phyloP scores from a whole-genome alignment of 2,329 filamentous ascomycete species.

The Fusarium sp. region DNA sequence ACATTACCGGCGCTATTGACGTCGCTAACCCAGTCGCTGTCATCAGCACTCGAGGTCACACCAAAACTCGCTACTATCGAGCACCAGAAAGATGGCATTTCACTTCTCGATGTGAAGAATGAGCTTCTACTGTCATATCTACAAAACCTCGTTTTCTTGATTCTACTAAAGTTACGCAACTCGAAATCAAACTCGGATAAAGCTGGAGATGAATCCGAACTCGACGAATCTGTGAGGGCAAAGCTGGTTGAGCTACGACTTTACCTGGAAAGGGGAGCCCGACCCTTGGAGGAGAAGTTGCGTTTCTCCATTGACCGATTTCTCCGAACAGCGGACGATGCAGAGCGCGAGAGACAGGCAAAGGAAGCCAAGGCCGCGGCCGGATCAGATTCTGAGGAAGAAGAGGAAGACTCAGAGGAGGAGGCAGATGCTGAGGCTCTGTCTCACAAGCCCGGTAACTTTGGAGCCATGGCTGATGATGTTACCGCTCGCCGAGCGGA shows the following conservation, averaged over 20 bases:
- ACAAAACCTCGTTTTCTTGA: conserved; percentile 90
- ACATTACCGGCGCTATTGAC: conserved; percentile 61
- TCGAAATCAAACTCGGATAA: conserved; percentile 42
- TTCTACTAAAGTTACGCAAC: conserved; percentile 81
- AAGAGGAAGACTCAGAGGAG: conserved; percentile 50
- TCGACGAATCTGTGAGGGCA: conserved; percentile 74
- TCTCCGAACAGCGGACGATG: conserved; percentile 83
- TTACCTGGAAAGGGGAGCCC: conserved; percentile 91
- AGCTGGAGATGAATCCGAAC: conserved; percentile 53
- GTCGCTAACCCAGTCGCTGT: conserved; percentile 66
- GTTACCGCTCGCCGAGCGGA: conserved; percentile 41
- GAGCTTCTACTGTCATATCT: conserved; percentile 97
- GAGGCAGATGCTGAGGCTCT: conserved; percentile 47
- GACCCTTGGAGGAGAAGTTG: conserved; percentile 87
- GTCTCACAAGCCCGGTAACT: conserved; percentile 37
- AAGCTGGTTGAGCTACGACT: conserved; percentile 93
- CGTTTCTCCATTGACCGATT: conserved; percentile 98
- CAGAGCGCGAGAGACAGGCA: conserved; percentile 58
- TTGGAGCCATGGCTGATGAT: conserved; percentile 48
- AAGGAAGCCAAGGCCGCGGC: conserved; percentile 44
- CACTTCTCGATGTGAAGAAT: conserved; percentile 94
- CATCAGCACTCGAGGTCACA: conserved; percentile 72
- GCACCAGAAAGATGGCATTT: conserved; percentile 87
- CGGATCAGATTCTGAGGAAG: conserved; percentile 41
- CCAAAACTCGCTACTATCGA: conserved; percentile 70